Evolutionary conservation across 108 stramenopile species (phyloP), one percentile per base, ranked within the genome.

Genomic region (Pinguiococcus pyrenoidosus): DNA sequence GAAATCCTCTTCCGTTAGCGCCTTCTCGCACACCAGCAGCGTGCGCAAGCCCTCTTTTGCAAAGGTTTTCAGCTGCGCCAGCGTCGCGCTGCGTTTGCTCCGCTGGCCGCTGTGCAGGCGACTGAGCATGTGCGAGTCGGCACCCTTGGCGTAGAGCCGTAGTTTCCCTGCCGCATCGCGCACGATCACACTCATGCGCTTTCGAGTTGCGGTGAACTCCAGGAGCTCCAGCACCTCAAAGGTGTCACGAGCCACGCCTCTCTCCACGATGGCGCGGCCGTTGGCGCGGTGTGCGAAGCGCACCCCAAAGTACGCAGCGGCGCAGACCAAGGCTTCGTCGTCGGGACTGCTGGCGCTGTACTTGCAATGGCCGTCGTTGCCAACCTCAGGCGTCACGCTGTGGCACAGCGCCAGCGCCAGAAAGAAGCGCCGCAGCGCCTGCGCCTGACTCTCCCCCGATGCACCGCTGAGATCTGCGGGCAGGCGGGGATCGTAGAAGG

Each of bases 151-250:
- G 47, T 54, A 60, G 25, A 78, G 35, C 14, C 47, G 39, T 8
- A 77, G 60, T 7, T 22, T 37, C 4, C 40, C 48, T 9, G 20
- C 32, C 18, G 30, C 39, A 16, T 54, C 49, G 2, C 59, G 37
- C 9, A 76, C 35, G 17, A 78, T 45, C 9, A 78, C 64, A 4
- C 67, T 65, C 53, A 66, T 74, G 22, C 75, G 65, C 62, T 78
- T 78, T n/a, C 77, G 41, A 29, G 64, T 56, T 16, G 57, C 56
- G 44, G 70, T 70, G 43, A 78, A 78, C 29, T 54, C 50, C 14
- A 73, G 53, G 9, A 58, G 49, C 22, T 64, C 60, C n/a, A 75
- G 43, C 27, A 74, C 46, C 21, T 73, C 30, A 8, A 32, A 32
- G 30, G 30, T 32, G 6, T 32, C 30, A 4, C 8, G 30, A 8